phyloP scores from a whole-genome alignment of 345 rosid genomes.

The Boechera retrofracta region DNA sequence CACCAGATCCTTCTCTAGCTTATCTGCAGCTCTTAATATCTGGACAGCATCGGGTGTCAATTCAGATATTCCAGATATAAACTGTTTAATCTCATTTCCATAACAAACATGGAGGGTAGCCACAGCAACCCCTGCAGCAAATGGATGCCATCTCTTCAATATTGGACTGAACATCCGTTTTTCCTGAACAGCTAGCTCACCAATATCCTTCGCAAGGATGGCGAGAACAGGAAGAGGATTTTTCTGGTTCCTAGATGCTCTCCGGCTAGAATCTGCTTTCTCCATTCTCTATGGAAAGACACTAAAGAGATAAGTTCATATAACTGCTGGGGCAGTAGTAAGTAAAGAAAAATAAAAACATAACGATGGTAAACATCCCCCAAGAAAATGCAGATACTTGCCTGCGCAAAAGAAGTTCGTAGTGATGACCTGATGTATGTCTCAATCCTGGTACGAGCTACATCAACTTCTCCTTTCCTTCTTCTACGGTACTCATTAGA shows the following conservation, averaged over 20 bases:
- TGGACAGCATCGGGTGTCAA: slow-evolving; percentile 93
- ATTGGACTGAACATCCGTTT: slow-evolving; percentile 84
- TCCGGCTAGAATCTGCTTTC: slow-evolving; percentile 95
- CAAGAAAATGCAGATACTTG: slow-evolving; percentile 49
- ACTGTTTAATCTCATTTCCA: slow-evolving; percentile 92
- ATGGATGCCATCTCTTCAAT: slow-evolving; percentile 97
- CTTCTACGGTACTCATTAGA: slow-evolving; percentile 91
- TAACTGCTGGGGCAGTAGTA: neutral
- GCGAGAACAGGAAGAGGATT: slow-evolving; percentile 91
- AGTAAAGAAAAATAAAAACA: neutral
- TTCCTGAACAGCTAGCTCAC: slow-evolving; percentile 84
- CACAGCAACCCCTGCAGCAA: slow-evolving; percentile 97
- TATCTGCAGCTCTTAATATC: slow-evolving; percentile 91
- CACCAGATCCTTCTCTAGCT: slow-evolving; percentile 95
- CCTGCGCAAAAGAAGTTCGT: slow-evolving; percentile 99
- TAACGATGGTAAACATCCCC: neutral
- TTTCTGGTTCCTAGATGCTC: slow-evolving; percentile 79
- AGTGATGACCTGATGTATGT: slow-evolving; percentile 97
- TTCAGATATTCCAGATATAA: slow-evolving; percentile 72
- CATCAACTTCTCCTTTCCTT: slow-evolving; percentile 87
- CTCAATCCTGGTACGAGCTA: slow-evolving; percentile 80
- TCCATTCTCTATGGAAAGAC: slow-evolving; percentile 77
- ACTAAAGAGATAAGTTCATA: slow-evolving; percentile 13
- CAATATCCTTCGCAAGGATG: slow-evolving; percentile 95
- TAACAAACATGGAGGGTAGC: slow-evolving; percentile 97